Conservation (phyloP, 2,329 filamentous ascomycete genomes). For the Neofusicoccum umdonicola region DNA sequence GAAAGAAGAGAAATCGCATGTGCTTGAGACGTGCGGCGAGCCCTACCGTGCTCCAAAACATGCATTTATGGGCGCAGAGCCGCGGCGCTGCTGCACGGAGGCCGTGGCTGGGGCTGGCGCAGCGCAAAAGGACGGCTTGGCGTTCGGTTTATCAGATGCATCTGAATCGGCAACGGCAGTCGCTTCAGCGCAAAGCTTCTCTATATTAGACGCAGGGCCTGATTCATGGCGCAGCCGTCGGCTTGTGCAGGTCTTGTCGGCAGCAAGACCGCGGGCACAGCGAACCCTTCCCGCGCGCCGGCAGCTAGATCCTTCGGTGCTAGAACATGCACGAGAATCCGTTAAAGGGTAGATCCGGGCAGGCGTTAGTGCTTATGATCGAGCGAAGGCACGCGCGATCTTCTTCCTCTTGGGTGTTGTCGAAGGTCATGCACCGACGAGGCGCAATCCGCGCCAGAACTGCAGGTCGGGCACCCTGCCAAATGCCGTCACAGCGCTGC, state of each 20-base stretch:
- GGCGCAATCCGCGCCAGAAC: background rate
- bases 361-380: conserved; percentile 10
- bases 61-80: background rate
- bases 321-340: conserved; percentile 8
- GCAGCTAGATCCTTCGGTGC: background rate
- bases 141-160: conserved; percentile 2
- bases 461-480: background rate
- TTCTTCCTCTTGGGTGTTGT: background rate
- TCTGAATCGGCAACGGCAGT: background rate
- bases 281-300: background rate
- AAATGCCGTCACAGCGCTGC: background rate
- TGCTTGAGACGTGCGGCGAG: background rate
- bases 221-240: background rate
- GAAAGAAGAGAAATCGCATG: background rate
- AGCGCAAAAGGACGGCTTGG: background rate
- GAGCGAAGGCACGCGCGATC: conserved; percentile 1
- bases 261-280: background rate
- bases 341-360: conserved; percentile 12
- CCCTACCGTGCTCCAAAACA: background rate
- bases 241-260: background rate
- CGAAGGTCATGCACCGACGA: conserved; percentile 1
- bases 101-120: background rate
- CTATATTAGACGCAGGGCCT: conserved; percentile 13
- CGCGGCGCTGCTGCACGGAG: background rate
- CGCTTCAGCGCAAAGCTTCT: conserved; percentile 1